Evolutionary conservation across 2,329 filamentous ascomycete species (phyloP).

Genomic region (Mollisiaceae sp.): DNA sequence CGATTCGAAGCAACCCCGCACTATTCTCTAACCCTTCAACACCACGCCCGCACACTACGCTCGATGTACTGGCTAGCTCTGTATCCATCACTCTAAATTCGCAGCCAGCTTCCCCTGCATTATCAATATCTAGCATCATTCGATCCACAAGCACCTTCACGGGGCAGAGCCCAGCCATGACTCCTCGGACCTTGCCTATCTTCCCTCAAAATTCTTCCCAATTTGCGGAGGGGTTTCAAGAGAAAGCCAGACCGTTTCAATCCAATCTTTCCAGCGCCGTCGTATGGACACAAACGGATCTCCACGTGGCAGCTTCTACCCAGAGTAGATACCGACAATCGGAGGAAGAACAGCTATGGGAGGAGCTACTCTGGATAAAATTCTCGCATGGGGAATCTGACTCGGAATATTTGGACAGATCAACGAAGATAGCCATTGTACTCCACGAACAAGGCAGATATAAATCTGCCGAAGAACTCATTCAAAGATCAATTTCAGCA

Average conservation of each 20-base stretch:
- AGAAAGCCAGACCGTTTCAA: neutral
- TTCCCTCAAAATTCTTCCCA: neutral
- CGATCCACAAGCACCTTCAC: neutral
- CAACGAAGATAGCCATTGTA: neutral
- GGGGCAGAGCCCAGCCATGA: constrained; percentile 6
- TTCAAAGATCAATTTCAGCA: neutral
- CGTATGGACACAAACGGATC: neutral
- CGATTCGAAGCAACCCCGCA: neutral
- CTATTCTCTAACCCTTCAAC: neutral
- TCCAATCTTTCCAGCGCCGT: neutral
- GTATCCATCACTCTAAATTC: neutral
- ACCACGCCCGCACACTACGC: neutral
- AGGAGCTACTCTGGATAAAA: neutral
- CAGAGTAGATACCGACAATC: neutral
- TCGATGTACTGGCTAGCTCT: neutral
- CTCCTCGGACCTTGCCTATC: neutral
- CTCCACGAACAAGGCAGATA: neutral
- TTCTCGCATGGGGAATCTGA: neutral
- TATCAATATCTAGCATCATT: neutral
- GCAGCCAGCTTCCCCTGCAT: neutral
- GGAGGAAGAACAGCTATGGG: neutral
- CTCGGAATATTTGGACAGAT: neutral
- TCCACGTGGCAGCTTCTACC: neutral
- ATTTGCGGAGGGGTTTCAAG: neutral
- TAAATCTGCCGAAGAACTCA: neutral